A percentile compares a stretch with the other conserved stretches of the same genome.
Conservation (phyloP, 306 rosid genomes). For the Castanea mollissima region DNA sequence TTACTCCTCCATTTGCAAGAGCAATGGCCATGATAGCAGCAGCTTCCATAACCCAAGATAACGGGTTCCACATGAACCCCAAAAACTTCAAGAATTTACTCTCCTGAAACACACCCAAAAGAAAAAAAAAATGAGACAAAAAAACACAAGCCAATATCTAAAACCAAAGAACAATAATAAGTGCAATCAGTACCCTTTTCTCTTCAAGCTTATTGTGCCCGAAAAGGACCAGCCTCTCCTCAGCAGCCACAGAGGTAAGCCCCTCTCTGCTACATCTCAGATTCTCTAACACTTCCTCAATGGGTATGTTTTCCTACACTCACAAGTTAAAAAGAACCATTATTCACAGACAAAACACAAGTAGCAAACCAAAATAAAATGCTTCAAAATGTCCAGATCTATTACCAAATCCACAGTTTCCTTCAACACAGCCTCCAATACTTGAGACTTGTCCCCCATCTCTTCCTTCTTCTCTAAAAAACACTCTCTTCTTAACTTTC, state of each 20-base stretch:
- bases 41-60: constrained; percentile 99
- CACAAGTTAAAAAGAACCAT: constrained; percentile 22
- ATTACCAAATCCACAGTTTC: constrained; percentile 98
- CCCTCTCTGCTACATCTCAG: constrained; percentile 97
- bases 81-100: constrained; percentile 82
- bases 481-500: constrained; percentile 30
- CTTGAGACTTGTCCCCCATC: constrained; percentile 78
- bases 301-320: constrained; percentile 93
- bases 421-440: constrained; percentile 87
- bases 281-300: constrained; percentile 94
- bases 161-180: background rate
- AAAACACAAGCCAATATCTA: background rate
- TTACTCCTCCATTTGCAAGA: constrained; percentile 97
- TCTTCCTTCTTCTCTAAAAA: constrained; percentile 10
- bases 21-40: constrained; percentile 99
- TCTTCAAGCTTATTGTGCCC: constrained; percentile 98
- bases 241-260: constrained; percentile 81
- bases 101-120: constrained; percentile 60
- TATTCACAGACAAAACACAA: constrained; percentile 16
- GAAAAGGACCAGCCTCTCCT: constrained; percentile 75
- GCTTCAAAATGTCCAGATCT: constrained; percentile 52
- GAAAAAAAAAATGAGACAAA: constrained; percentile 9
- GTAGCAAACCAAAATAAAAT: constrained; percentile 2
- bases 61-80: constrained; percentile 99
- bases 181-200: constrained; percentile 47